A percentile compares a stretch with the other conserved stretches of the same genome.
phyloP scores from a whole-genome alignment of 1,139 yeast species.

The Protomyces lactucae-debilis region DNA sequence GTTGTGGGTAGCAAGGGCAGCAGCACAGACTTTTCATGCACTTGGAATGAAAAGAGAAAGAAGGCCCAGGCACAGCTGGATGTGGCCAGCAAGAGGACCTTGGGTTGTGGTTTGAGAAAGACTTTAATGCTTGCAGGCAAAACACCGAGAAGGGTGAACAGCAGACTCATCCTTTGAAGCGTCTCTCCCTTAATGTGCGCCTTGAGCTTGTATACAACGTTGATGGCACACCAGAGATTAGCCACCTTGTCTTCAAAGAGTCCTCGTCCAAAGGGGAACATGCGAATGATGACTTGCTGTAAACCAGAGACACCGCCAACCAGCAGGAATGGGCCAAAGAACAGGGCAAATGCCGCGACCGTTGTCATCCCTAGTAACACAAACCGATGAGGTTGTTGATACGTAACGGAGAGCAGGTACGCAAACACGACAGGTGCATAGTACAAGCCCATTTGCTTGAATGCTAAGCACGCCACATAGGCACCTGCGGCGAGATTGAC shows the following conservation, averaged over 20 bases:
- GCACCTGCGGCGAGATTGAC: conserved; percentile 67
- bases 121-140: conserved; percentile 59
- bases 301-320: conserved; percentile 34
- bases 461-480: conserved; percentile 71
- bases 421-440: conserved; percentile 86
- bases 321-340: conserved; percentile 60
- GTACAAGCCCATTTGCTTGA: conserved; percentile 94
- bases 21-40: conserved; percentile 86
- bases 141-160: conserved; percentile 60
- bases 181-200: conserved; percentile 33
- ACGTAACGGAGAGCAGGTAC: conserved; percentile 56
- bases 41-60: conserved; percentile 87
- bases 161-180: conserved; percentile 43
- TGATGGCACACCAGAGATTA: conserved; percentile 91
- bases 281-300: conserved; percentile 51
- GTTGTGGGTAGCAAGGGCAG: conserved; percentile 84
- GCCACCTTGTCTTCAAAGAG: conserved; percentile 98
- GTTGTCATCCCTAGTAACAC: conserved; percentile 57
- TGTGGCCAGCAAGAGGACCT: conserved; percentile 63
- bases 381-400: conserved; percentile 34
- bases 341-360: conserved; percentile 48
- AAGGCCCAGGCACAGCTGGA: conserved; percentile 84
- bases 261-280: conserved; percentile 90
- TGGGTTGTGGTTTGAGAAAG: conserved; percentile 50
- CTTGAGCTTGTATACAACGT: conserved; percentile 68